Conservation (phyloP, 78 protist genomes). For the Bigelowiella natans region DNA sequence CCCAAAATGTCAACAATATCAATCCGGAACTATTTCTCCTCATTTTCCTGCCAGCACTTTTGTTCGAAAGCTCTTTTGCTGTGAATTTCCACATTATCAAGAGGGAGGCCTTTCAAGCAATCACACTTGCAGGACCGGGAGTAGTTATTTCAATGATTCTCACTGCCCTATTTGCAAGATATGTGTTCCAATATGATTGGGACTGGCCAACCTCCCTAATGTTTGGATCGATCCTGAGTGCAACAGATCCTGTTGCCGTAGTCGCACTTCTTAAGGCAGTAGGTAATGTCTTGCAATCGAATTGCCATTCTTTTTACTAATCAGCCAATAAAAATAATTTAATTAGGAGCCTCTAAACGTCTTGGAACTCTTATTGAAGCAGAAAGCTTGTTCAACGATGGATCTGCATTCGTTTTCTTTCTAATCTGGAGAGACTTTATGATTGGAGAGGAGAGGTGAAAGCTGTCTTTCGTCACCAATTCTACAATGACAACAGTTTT, state of each 20-base stretch:
- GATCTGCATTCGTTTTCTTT: constrained; percentile 45
- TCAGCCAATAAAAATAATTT: too few species aligned
- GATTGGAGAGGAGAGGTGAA: background rate
- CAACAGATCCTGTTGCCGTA: constrained; percentile 73
- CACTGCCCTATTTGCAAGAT: background rate
- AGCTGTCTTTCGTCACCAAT: too few species aligned
- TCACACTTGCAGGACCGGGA: constrained; percentile 38
- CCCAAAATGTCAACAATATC: background rate
- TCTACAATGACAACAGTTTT: too few species aligned
- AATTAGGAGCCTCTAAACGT: constrained; percentile 37
- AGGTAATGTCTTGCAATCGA: too few species aligned
- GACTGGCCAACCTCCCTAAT: background rate
- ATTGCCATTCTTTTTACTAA: too few species aligned
- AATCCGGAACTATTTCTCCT: constrained; percentile 12
- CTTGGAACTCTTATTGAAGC: constrained; percentile 49
- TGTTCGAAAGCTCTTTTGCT: constrained; percentile 39
- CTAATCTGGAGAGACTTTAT: background rate
- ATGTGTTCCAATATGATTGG: constrained; percentile 11
- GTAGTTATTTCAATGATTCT: constrained; percentile 17
- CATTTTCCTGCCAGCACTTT: constrained; percentile 45
- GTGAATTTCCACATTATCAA: constrained; percentile 15
- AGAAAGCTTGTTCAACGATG: constrained; percentile 65
- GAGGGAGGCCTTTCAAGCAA: background rate
- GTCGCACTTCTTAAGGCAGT: constrained; percentile 42
- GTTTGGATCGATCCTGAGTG: constrained; percentile 40